Evolutionary conservation across 306 rosid species (phyloP).

Genomic region (Vicia faba): DNA sequence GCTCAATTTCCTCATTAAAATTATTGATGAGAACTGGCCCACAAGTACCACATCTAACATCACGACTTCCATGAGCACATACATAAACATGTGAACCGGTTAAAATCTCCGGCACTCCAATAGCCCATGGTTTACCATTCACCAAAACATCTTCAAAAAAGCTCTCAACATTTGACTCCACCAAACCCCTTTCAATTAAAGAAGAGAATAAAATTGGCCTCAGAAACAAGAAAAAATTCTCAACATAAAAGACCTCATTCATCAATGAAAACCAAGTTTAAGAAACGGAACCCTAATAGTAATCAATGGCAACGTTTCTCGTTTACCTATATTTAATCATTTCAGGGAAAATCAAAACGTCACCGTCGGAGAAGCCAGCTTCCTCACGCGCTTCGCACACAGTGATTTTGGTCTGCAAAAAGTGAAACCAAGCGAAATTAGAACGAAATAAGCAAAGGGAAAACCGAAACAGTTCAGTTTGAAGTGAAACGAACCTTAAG

Average conservation of each 20-base stretch:
- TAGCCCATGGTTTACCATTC: slow-evolving; percentile 65
- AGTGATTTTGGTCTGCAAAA: slow-evolving; percentile 51
- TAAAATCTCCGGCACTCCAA: slow-evolving; percentile 55
- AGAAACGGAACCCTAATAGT: not conserved
- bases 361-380: slow-evolving; percentile 65
- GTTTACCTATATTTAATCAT: slow-evolving; percentile 74
- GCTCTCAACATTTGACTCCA: slow-evolving; percentile 65
- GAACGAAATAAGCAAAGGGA: not conserved
- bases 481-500: slow-evolving; percentile 46
- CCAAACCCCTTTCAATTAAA: slow-evolving; percentile 56
- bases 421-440: not conserved
- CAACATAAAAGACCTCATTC: not conserved
- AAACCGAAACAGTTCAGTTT: too few species aligned
- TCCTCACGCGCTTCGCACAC: slow-evolving; percentile 66
- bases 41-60: slow-evolving; percentile 81
- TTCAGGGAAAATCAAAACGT: slow-evolving; percentile 75
- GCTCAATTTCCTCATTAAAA: slow-evolving; percentile 61
- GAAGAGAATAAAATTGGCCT: slow-evolving; percentile 30
- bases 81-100: slow-evolving; percentile 74
- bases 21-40: slow-evolving; percentile 74
- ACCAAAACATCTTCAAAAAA: slow-evolving; percentile 84
- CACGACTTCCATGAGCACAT: slow-evolving; percentile 87
- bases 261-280: not conserved
- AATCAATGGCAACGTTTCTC: not conserved
- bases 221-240: slow-evolving; percentile 32